Base-by-base conservation (phyloP, 345 rosid genomes). In the Erodium maritimum region DNA sequence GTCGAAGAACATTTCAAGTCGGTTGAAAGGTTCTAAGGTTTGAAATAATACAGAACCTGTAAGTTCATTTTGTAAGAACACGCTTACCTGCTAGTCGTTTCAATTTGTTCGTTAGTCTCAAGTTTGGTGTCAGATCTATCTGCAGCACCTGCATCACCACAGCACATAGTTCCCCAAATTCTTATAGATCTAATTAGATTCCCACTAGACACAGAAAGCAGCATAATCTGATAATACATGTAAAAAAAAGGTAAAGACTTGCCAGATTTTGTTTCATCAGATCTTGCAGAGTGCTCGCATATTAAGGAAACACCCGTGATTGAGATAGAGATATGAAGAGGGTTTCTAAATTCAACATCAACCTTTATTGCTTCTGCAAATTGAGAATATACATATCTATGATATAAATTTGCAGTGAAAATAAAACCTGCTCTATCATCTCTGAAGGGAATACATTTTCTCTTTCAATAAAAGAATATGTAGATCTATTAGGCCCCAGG, bases 321-420 rank as follows among this genome's bases (percentile, higher is more conserved):
- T 60, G 96, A 82, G 73, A 89, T 77, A 50, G 90, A 75, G 50
- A 87, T 76, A 65, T 82, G 85, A 68, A 93, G 73, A 50, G 99
- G 97, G 67, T 93, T 93, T 75, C 69, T 75, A 68, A 93, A 82
- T 75, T 85, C 91, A 58, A 90, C 62, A 67, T 64, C 80, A 62
- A 93, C 83, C 76, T 74, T 78, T 71, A 90, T 77, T 17, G 91
- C 72, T 75, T 93, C 99, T 93, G 91, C 74, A 75, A 65, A 63
- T 22, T 45, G 22, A 18, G 11, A 50, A 60, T 46, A 65, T 63
- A 42, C 48, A 53, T 57, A 59, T 20, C 23, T 58, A 24, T 2
- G 42, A 33, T 58, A 21, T 20, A n/a, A n/a, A 52, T 20, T 21
- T 17, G 19, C 45, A 72, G 54, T 55, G 25, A 19, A 8, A 29